Base-by-base conservation (phyloP, 2,329 filamentous ascomycete species). In the Ophiostoma australiae region DNA sequence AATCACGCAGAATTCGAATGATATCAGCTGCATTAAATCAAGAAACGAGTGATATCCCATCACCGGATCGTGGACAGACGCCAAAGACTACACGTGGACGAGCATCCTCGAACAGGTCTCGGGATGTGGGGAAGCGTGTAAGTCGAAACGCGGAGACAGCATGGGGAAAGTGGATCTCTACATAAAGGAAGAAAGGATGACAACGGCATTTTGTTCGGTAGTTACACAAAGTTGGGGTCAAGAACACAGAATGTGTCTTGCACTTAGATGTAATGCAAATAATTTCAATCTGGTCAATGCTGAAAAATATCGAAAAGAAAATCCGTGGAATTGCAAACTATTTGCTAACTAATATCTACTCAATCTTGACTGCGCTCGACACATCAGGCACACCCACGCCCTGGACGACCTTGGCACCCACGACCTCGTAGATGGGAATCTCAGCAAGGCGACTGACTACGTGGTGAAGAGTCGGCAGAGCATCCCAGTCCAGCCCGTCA, bases 381-480 rank as follows among this genome's bases (percentile, higher is more conserved):
- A 85, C 79, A 74, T 85, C 84, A 6, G 82, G 80, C 0, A 86
- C 85, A 0, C 86, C 86, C 17, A 70, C 39, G 0, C 86, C 86
- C 74, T 86, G 82, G 0, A 86, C 83, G 1, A 89, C 79, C 78
- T 85, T 87, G 0, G 82, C 86, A 41, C 82, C 80, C 3, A 89
- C 78, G 55, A 89, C 77, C 71, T 84, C 83, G 74, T 85, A 88
- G 1, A 89, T 77, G 0, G 87, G 87, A 4, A 90, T 79, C 73
- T 87, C 84, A 0, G 82, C 82, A 71, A 89, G 76, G 17, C 82
- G 79, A 27, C 78, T 77, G 5, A 86, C 78, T 10, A 90, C 78
- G 75, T 89, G 85, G 75, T 90, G 86, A 69, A 90, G 78, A 2
- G 87, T 90, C 0, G 88, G 88, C 72, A 90, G 76, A 4, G 78